Base-by-base conservation (phyloP, 2,329 filamentous ascomycete species). In the Cercospora zeae-maydis region DNA sequence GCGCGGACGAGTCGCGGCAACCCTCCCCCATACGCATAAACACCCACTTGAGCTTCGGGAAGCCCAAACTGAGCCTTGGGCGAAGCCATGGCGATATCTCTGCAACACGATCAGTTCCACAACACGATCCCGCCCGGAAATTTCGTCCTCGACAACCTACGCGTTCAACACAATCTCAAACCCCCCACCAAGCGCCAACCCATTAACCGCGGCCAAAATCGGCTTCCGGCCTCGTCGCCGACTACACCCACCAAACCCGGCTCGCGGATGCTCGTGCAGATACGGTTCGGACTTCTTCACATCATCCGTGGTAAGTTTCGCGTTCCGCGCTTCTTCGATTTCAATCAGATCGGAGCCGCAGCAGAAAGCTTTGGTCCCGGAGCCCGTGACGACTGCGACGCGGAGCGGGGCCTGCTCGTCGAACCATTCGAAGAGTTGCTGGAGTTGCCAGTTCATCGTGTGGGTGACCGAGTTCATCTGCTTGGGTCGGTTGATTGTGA, bases 161-260 rank as follows among this genome's bases (percentile, higher is more conserved):
- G 80, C 83, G 58, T 83, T 83, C 58, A 83, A 73, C 4, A 80
- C 78, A 69, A 83, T 81, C 72, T 85, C 83, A 64, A 84, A 84
- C 0, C 83, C 83, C 1, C 83, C 83, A 0, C 83, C 83, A 33
- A 84, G 73, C 1, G 82, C 82, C 61, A 82, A 78, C 0, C 83
- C 83, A 71, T 85, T 86, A 1, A 85, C 82, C 1, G 83, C 83
- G 8, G 81, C 82, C 71, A 86, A 81, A 53, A 86, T 78, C 1
- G 83, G 83, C 72, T 86, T 86, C 76, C 84, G 86, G 0, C 85
- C 85, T 13, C 74, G 73, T 10, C 85, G 77, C 31, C 81, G 76
- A 45, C 81, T 83, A 13, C 88, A 70, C 0, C 83, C 85, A 11
- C 76, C 80, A 70, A 85, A 84, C 0, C 84, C 84, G 1, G 75